Evolutionary conservation across 108 stramenopile species (phyloP).

Genomic region (Skeletonema tropicum): DNA sequence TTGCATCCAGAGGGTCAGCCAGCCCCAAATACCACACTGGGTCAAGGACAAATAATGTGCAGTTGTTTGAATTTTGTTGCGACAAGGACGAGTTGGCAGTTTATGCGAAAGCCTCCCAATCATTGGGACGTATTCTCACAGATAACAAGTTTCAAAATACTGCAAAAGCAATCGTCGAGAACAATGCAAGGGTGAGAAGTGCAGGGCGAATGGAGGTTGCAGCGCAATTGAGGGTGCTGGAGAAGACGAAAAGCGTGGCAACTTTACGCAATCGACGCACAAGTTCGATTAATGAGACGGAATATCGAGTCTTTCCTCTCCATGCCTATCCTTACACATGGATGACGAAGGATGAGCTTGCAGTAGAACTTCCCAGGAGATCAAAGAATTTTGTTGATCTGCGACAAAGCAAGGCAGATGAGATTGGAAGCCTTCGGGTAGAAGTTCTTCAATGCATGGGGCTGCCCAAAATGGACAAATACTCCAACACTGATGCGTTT

Average conservation of each 20-base stretch:
- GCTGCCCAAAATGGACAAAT: conserved; percentile 59
- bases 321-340: conserved; percentile 67
- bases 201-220: conserved; percentile 20
- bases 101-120: conserved; percentile 10
- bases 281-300: conserved; percentile 1
- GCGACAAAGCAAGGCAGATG: conserved; percentile 22
- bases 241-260: background rate
- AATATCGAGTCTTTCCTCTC: conserved; percentile 49
- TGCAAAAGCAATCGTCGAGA: background rate
- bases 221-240: conserved; percentile 4
- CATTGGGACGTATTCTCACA: background rate
- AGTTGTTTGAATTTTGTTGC: conserved; percentile 16
- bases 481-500: conserved; percentile 70
- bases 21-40: background rate
- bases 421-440: conserved; percentile 52
- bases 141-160: conserved; percentile 15
- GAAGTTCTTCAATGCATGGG: conserved; percentile 63
- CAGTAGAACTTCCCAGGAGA: conserved; percentile 46
- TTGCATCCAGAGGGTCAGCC: background rate
- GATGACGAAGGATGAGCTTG: conserved; percentile 60
- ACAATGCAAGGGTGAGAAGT: conserved; percentile 3
- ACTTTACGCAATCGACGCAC: background rate
- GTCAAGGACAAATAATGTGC: background rate
- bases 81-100: conserved; percentile 7
- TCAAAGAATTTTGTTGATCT: conserved; percentile 51